A percentile compares a stretch with the other conserved stretches of the same genome.
phyloP scores from a whole-genome alignment of 306 rosid genomes.

The Prunus mira region DNA sequence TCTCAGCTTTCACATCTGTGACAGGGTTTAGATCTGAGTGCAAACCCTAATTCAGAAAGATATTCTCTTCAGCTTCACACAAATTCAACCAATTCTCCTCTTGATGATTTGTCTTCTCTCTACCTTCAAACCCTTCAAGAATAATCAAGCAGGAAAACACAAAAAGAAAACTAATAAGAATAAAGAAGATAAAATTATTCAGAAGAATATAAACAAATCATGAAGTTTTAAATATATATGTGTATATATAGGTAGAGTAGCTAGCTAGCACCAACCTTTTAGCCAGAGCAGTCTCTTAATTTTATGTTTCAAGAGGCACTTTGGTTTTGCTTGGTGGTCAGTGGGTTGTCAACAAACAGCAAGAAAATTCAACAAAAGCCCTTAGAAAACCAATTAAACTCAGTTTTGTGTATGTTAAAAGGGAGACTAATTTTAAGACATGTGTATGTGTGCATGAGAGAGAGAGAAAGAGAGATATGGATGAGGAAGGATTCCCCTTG shows the following conservation, averaged over 20 bases:
- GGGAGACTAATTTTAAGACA: neutral
- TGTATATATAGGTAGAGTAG: neutral
- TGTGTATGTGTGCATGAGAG: conserved; percentile 12
- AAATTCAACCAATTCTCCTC: neutral
- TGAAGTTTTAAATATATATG: neutral
- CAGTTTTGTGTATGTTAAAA: neutral
- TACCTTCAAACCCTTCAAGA: neutral
- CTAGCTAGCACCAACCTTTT: conserved; percentile 6
- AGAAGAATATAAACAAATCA: neutral
- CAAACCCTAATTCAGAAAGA: conserved; percentile 25
- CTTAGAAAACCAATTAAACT: neutral
- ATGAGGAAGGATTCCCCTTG: conserved; percentile 57
- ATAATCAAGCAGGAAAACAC: neutral
- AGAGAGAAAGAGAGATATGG: conserved; percentile 38
- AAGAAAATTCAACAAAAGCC: neutral
- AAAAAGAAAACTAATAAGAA: neutral
- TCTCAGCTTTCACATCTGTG: conserved; percentile 21
- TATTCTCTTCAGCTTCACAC: neutral
- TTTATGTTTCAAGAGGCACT: neutral
- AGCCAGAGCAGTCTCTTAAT: neutral
- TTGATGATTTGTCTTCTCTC: neutral
- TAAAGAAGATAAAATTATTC: neutral
- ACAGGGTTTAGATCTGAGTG: conserved; percentile 40
- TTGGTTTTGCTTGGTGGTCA: neutral
- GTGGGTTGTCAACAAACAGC: conserved; percentile 1